These are phyloP conservation scores for Polyporus tsugae DNA, from an alignment of 1,284 basidiomycete species.

Conservation along the genomic window DNA sequence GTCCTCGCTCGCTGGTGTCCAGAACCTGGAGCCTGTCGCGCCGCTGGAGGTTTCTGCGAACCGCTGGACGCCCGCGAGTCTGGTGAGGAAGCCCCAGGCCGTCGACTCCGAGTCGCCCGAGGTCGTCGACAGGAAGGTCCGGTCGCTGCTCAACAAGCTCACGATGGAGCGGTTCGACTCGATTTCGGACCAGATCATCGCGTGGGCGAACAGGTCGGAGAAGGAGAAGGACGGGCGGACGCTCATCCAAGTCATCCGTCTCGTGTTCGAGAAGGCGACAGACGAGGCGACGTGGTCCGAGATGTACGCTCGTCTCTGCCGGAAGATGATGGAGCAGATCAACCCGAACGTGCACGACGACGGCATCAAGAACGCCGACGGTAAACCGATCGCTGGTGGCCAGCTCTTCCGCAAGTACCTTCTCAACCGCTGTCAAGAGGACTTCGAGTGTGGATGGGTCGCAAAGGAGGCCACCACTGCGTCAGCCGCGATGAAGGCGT, in stretches of 20 bases:
- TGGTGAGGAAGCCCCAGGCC: slow-evolving; percentile 43
- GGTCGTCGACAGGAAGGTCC: slow-evolving; percentile 93
- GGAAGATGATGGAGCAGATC: slow-evolving; percentile 77
- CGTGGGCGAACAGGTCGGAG: slow-evolving; percentile 97
- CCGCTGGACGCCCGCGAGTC: slow-evolving; percentile 74
- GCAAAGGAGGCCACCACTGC: slow-evolving; percentile 45
- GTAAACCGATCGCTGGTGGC: slow-evolving; percentile 88
- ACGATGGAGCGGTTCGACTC: slow-evolving; percentile 97
- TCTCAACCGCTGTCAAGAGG: slow-evolving; percentile 69
- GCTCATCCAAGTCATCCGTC: slow-evolving; percentile 93
- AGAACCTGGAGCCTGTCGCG: slow-evolving; percentile 67
- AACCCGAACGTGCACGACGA: slow-evolving; percentile 90
- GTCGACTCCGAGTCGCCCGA: slow-evolving; percentile 77
- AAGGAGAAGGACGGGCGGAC: slow-evolving; percentile 93
- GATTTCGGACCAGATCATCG: slow-evolving; percentile 53
- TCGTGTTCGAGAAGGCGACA: slow-evolving; percentile 97
- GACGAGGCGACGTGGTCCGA: slow-evolving; percentile 34
- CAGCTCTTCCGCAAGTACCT: slow-evolving; percentile 85
- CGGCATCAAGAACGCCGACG: slow-evolving; percentile 78
- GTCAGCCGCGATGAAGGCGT: slow-evolving; percentile 44
- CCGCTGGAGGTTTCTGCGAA: slow-evolving; percentile 84
- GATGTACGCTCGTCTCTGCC: slow-evolving; percentile 78
- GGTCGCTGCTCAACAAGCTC: slow-evolving; percentile 92
- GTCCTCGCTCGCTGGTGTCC: slow-evolving; percentile 30
- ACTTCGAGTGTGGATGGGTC: slow-evolving; percentile 48